Evolutionary conservation across 2,329 filamentous ascomycete genomes (phyloP).

Genomic region (Nigrospora osmanthi): DNA sequence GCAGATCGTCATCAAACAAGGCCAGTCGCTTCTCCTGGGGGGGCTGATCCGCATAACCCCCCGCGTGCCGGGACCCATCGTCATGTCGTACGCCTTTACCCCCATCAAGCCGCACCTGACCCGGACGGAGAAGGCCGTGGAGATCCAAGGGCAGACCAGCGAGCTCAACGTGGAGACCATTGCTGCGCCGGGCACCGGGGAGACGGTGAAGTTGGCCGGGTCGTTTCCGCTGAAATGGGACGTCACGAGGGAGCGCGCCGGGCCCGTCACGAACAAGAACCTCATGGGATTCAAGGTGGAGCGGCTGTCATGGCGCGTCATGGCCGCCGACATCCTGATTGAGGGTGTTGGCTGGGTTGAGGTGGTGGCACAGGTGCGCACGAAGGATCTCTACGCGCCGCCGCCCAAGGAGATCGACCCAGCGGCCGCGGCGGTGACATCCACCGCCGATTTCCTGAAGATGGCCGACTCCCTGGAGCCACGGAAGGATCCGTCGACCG

Average conservation of each 20-base stretch:
- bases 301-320: conserved; percentile 68
- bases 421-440: not conserved
- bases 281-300: conserved; percentile 58
- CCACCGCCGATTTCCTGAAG: conserved; percentile 1
- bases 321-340: conserved; percentile 77
- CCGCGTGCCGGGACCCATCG: conserved; percentile 50
- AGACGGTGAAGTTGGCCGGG: conserved; percentile 62
- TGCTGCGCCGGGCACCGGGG: conserved; percentile 46
- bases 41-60: conserved; percentile 86
- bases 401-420: conserved; percentile 8
- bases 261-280: conserved; percentile 58
- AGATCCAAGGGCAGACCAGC: conserved; percentile 58
- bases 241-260: conserved; percentile 72
- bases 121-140: conserved; percentile 69
- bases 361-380: conserved; percentile 72
- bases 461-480: not conserved
- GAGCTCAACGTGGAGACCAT: conserved; percentile 57
- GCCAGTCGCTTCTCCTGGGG: conserved; percentile 75
- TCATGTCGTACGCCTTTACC: conserved; percentile 83
- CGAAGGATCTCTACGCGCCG: conserved; percentile 33
- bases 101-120: conserved; percentile 72
- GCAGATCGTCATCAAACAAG: conserved; percentile 64
- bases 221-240: conserved; percentile 70
- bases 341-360: conserved; percentile 95
- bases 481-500: not conserved